These are phyloP conservation scores for Luzula sylvatica DNA, from an alignment of 176 grass and related monocot species.

Conservation along the genomic window DNA sequence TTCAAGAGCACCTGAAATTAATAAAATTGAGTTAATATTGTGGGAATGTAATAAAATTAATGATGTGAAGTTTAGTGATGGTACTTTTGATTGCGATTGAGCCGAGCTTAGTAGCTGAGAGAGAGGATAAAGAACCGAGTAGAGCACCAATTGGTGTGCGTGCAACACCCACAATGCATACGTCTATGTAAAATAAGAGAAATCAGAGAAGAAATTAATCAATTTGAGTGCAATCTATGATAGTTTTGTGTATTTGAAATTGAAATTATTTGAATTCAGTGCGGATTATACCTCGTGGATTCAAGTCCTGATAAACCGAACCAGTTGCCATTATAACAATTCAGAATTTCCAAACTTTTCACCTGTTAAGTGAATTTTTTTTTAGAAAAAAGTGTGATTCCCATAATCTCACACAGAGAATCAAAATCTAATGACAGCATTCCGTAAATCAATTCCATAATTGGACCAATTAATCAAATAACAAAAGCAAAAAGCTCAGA, in stretches of 20 bases:
- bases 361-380: too few species aligned
- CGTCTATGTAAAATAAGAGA: constrained; percentile 28
- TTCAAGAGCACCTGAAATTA: constrained; percentile 46
- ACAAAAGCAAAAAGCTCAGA: too few species aligned
- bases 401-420: too few species aligned
- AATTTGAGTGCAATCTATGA: not conserved
- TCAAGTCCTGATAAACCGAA: constrained; percentile 17
- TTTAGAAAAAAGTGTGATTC: too few species aligned
- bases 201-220: not conserved
- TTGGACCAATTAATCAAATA: too few species aligned
- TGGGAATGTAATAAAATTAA: not conserved
- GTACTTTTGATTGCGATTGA: constrained; percentile 74
- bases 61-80: not conserved
- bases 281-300: constrained; percentile 21
- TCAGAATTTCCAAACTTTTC: too few species aligned
- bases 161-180: constrained; percentile 71
- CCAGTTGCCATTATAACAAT: constrained; percentile 2
- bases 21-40: not conserved
- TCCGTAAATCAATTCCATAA: too few species aligned
- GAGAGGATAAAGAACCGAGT: constrained; percentile 71
- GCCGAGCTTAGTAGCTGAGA: constrained; percentile 74
- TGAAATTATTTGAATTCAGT: not conserved
- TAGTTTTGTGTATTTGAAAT: not conserved
- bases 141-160: constrained; percentile 80
- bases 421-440: too few species aligned